Evolutionary conservation across 176 grass and related monocot genomes (phyloP).

Genomic region (Cocos nucifera): DNA sequence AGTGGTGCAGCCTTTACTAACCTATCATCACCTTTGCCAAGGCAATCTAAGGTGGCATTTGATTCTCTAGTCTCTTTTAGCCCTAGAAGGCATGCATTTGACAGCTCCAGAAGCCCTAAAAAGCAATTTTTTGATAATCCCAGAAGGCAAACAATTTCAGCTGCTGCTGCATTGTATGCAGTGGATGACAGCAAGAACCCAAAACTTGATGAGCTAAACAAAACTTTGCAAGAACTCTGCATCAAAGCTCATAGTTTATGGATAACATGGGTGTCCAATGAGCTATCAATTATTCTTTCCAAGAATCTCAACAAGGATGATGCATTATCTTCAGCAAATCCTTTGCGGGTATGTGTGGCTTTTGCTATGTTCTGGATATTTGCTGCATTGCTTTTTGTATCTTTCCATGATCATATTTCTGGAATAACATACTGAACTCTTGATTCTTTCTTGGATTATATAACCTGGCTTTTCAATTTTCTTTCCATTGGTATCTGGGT

Average conservation of each 20-base stretch:
- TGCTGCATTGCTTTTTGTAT: no score
- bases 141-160: constrained; percentile 82
- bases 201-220: constrained; percentile 83
- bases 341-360: constrained; percentile 51
- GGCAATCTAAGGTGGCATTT: constrained; percentile 44
- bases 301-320: constrained; percentile 78
- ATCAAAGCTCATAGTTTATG: constrained; percentile 75
- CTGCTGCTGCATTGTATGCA: constrained; percentile 65
- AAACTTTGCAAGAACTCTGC: constrained; percentile 53
- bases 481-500: no score
- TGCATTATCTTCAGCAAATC: constrained; percentile 60
- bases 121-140: constrained; percentile 42
- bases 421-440: no score
- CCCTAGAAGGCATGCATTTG: constrained; percentile 52
- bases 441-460: no score
- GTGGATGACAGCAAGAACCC: constrained; percentile 63
- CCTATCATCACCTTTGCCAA: constrained; percentile 42
- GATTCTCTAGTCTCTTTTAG: constrained; percentile 40
- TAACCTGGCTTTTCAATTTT: no score
- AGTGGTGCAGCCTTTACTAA: constrained; percentile 34
- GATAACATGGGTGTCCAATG: constrained; percentile 76
- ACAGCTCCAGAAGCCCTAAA: constrained; percentile 69
- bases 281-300: constrained; percentile 66
- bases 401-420: no score
- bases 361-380: no score